Evolutionary conservation across 305 asterid species (phyloP), one percentile per base, ranked within the genome.

Genomic region (Solanum aculeatissimum): DNA sequence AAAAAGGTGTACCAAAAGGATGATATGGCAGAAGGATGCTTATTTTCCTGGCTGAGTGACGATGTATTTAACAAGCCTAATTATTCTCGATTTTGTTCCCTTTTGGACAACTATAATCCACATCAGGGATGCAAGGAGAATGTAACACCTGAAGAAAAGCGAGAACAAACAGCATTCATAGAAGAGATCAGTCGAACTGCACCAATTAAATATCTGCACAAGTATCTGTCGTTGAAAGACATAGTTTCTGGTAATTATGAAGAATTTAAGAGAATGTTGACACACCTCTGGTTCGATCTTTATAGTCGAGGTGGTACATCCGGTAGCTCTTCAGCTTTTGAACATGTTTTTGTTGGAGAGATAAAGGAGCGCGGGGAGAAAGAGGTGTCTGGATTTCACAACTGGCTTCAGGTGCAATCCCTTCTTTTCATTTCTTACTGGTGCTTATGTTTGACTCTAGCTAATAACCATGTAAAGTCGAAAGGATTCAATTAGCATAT

Each of bases 261-360:
- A 77, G 97, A 92, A 11, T 94, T 96, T 81, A 94, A 96, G 93
- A 86, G 86, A 85, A 90, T 86, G 91, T 83, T 94, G 93, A 88
- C 88, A 35, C 86, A 89, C 81, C 91, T 94, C 63, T 96, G 99
- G 99, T 96, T 96, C 83, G 98, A 92, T 82, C 97, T 93, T 85
- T 95, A 90, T 88, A 93, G 93, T 70, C 88, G 99, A 88, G 97
- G 98, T 38, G 98, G 99, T 90, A 91, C 96, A 58, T 91, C 93
- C 83, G 87, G 94, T 85, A 90, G 91, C 86, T 96, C 99, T 84
- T 96, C 98, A 38, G 99, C 99, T 89, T 95, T 95, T 89, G 99
- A 95, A 89, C 99, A 95, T 92, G 99, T 95, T 85, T 95, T 95
- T 91, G 99, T 95, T 85, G 99, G 99, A 86, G 99, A 95, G 91